Evolutionary conservation across 2,329 filamentous ascomycete genomes (phyloP), one percentile per base, ranked within the genome.

Genomic region (Cyanodermella asteris): DNA sequence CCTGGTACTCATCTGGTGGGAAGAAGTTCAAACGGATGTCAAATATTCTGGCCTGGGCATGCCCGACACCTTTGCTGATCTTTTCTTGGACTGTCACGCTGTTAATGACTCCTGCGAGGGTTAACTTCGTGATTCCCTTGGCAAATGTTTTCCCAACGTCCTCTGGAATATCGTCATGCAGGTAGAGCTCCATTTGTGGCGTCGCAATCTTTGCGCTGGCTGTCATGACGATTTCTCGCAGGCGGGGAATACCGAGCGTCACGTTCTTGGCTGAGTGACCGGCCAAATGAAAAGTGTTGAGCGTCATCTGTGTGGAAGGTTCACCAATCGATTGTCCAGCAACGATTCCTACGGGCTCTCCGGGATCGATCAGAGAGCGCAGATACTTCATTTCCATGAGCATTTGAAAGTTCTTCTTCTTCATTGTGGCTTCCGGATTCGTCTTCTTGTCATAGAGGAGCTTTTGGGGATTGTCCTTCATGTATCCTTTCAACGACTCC

Each of bases 201-300:
- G 87, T 97, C 19, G 80, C 76, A 33, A 94, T 93, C 22, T 73
- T 65, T 25, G 71, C 65, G 43, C 77, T 87, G 14, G 87, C 87
- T 24, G 87, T 94, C 87, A 97, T 97, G 36, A 97, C 65, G 39
- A 97, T 93, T 62, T 97, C 87, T 54, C 87, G 66, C 12, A 97
- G 63, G 53, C 87, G 80, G 30, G 87, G 87, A 43, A 97, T 94
- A 77, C 87, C 87, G 12, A 93, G 65, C 1, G 87, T 97, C 44
- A 97, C 90, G 63, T 97, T 97, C 61, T 93, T 94, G 16, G 87
- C 74, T 12, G 87, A 82, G 58, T 94, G 84, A 43, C 87, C 87
- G 49, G 87, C 87, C 65, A 97, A 77, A 64, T 97, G 87, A 66
- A 97, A 97, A 15, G 90, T 97, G 53, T 97, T 97, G 28, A 97